Evolutionary conservation across 2,329 filamentous ascomycete genomes (phyloP).

Genomic region (Ceratocystis lukuohia): DNA sequence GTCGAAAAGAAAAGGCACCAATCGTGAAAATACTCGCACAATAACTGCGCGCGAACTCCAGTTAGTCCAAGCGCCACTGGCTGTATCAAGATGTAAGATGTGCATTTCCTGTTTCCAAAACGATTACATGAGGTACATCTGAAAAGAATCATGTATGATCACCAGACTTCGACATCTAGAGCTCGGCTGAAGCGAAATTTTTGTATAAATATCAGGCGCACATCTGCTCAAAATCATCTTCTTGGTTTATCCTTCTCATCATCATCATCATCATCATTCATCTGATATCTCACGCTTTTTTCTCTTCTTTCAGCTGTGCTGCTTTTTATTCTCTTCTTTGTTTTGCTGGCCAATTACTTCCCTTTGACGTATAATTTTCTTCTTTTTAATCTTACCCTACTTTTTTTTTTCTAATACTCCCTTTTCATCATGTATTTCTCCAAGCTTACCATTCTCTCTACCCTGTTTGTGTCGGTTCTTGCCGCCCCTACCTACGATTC

Average conservation of each 20-base stretch:
- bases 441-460: slow-evolving; percentile 28
- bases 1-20: background rate
- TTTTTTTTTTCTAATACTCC: slow-evolving; percentile 8
- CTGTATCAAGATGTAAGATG: background rate
- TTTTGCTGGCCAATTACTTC: slow-evolving; percentile 19
- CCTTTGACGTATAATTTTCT: background rate
- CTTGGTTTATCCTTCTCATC: slow-evolving; percentile 1
- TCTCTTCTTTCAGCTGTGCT: slow-evolving; percentile 18
- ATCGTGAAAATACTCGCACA: background rate
- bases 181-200: background rate
- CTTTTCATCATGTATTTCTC: slow-evolving; percentile 28
- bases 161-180: background rate
- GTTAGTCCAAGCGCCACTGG: background rate
- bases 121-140: background rate
- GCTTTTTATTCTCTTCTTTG: slow-evolving; percentile 13
- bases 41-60: background rate
- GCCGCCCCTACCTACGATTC: slow-evolving; percentile 28
- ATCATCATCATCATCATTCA: slow-evolving; percentile 16
- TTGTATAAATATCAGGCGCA: background rate
- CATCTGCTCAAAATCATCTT: background rate
- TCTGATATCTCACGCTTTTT: slow-evolving; percentile 10
- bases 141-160: background rate
- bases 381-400: background rate
- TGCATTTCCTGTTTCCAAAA: background rate
- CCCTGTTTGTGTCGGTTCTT: slow-evolving; percentile 27